A percentile compares a stretch with the other conserved stretches of the same genome.
These are phyloP conservation scores for Bipolaris gigantea DNA, from an alignment of 2,329 filamentous ascomycete genomes.

Conservation along the genomic window DNA sequence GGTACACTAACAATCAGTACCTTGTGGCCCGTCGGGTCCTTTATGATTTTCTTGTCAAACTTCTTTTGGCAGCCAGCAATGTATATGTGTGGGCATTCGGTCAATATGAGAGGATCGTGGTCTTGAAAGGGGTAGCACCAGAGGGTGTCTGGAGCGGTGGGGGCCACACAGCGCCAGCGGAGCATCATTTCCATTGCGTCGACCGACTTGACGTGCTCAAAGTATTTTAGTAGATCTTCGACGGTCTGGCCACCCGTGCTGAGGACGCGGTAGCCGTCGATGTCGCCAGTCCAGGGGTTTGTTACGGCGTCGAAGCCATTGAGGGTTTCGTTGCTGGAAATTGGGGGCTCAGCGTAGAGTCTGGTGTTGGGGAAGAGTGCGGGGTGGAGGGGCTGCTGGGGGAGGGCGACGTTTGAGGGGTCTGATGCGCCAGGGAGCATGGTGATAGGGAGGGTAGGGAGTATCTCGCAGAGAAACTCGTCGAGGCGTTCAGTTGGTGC, in stretches of 20 bases:
- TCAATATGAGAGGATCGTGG: slow-evolving; percentile 85
- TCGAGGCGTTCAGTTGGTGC: slow-evolving; percentile 83
- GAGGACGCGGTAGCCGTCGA: slow-evolving; percentile 86
- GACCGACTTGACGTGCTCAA: slow-evolving; percentile 74
- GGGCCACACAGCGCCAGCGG: slow-evolving; percentile 86
- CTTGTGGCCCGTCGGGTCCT: slow-evolving; percentile 65
- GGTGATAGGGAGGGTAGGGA: slow-evolving; percentile 86
- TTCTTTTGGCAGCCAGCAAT: slow-evolving; percentile 83
- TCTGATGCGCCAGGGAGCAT: slow-evolving; percentile 82
- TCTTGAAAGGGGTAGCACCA: slow-evolving; percentile 98
- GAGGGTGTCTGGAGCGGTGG: slow-evolving; percentile 92
- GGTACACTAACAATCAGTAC: slow-evolving; percentile 84
- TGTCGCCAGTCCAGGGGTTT: slow-evolving; percentile 88
- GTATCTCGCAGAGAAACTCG: slow-evolving; percentile 74
- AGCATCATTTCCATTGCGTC: slow-evolving; percentile 95
- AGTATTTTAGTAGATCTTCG: slow-evolving; percentile 90
- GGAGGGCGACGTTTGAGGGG: slow-evolving; percentile 84
- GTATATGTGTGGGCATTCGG: slow-evolving; percentile 84
- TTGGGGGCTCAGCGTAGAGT: slow-evolving; percentile 62
- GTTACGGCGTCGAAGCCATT: slow-evolving; percentile 88
- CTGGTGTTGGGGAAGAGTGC: slow-evolving; percentile 84
- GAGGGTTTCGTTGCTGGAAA: slow-evolving; percentile 43
- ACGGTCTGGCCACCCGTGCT: slow-evolving; percentile 91
- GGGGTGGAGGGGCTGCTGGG: slow-evolving; percentile 89
- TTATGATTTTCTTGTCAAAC: slow-evolving; percentile 72